Conservation (phyloP, 116 monocot species). For the Dioscorea cayenensis region DNA sequence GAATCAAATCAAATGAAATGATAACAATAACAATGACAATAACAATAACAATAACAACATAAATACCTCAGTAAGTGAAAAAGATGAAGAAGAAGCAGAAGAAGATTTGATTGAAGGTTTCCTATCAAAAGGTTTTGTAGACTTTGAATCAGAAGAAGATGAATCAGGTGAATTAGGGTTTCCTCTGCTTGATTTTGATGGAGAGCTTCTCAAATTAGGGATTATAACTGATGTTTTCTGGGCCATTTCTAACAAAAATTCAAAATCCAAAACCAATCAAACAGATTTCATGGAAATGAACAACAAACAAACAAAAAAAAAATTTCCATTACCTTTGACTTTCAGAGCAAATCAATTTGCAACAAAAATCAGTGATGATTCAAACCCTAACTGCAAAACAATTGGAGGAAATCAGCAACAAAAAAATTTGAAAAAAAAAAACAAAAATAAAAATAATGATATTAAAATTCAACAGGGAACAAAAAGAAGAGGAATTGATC, state of each 20-base stretch:
- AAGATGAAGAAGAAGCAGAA: background rate
- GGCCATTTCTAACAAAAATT: background rate
- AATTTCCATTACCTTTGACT: background rate
- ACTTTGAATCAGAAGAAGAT: background rate
- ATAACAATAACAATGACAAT: too few species aligned
- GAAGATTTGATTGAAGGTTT: conserved; percentile 6
- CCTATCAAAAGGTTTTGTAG: background rate
- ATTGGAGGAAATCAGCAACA: background rate
- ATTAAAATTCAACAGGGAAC: background rate
- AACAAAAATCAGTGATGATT: background rate
- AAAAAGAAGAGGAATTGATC: background rate
- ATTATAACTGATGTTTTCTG: background rate
- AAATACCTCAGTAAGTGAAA: background rate
- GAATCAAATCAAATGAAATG: too few species aligned
- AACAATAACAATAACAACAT: background rate
- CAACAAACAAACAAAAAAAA: background rate
- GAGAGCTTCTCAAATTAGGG: background rate
- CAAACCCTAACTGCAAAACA: background rate
- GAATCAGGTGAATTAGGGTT: conserved; percentile 5
- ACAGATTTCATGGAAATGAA: background rate
- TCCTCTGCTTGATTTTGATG: background rate
- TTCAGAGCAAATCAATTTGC: background rate
- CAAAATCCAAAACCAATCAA: background rate
- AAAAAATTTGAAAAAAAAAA: background rate
- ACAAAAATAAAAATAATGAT: background rate